Evolutionary conservation across 2,329 filamentous ascomycete genomes (phyloP), one percentile per base, ranked within the genome.

Genomic region (Fusarium denticulatum): DNA sequence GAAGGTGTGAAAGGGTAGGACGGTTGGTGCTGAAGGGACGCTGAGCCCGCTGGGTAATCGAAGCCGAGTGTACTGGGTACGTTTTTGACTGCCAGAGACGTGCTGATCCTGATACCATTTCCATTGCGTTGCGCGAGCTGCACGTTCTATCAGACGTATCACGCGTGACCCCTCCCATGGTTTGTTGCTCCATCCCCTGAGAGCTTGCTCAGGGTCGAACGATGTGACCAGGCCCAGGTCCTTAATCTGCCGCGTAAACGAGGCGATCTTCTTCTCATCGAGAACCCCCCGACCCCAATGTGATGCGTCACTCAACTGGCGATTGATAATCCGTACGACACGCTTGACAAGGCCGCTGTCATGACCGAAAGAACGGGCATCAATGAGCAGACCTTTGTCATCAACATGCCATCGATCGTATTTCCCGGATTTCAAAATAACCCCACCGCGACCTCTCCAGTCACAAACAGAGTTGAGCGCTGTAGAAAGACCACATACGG

Each of bases 1-100:
- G 79, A 99, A 99, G 1, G 96, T 98, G 81, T 99, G 96, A 79
- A 99, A 99, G 1, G 96, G 96, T 2, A 99, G 87, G 3, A 99
- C 95, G 0, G 96, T 99, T 6, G 96, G 96, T 11, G 96, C 96
- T 36, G 93, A 91, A 8, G 96, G 96, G 15, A 97, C 88, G 2
- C 93, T 89, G 37, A 99, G 86, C 46, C 88, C 88, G 7, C 87
- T 82, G 8, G 96, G 96, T 16, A 97, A 85, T 67, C 90, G 91
- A 16, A 94, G 93, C 58, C 96, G 87, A 39, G 85, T 83, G 80
- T 98, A 98, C 16, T 86, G 86, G 12, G 83, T 59, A 11, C 55
- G 75, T 8, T 88, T 88, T 62, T 90, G 86, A 72, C 86, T 85
- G 71, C 87, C 87, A 63, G 86, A 86, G 60, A 95, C 82, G 80